Evolutionary conservation across 441 rosid species (phyloP), one percentile per base, ranked within the genome.

Genomic region (Kokia cookei): DNA sequence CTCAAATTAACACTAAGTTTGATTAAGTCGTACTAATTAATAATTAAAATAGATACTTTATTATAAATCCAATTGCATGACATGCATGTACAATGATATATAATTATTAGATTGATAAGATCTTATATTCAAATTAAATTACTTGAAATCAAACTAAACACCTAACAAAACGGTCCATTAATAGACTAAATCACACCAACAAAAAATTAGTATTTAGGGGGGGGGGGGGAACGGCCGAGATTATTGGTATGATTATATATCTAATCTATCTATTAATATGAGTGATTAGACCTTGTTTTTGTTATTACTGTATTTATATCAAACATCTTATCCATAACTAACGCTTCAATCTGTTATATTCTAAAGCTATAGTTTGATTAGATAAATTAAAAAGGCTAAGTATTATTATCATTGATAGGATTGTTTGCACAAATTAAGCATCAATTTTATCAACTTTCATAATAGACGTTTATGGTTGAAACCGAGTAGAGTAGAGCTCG

Each of bases 401-500:
- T 66, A 3, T 3, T 48, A 47, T 67, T 47, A 19, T 15, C 7
- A n/a, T 51, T n/a, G 22, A 47, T 45, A 12, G 53, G 24, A 26
- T 7, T n/a, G 40, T 47, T 67, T 67, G 59, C 59, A 67, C 43
- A 67, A 67, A 67, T 67, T 67, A 67, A 67, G 71, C 71, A 48
- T 27, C 42, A 15, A 67, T 27, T 50, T 67, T 67, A 9, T 67
- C 43, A 48, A 15, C 55, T 19, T 47, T 7, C 3, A 67, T 22
- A 48, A 14, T 14, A 8, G 11, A 54, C 7, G 11, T 19, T 17
- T 10, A 54, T 0, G 50, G 4, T 2, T 3, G 59, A 7, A 1
- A 8, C 19, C 24, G 8, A 7, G 2, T 2, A 0, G 11, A 15
- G 10, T 2, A 0, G 2, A n/a, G 24, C 7, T 53, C 6, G n/a